Evolutionary conservation across 2,329 filamentous ascomycete genomes (phyloP), one percentile per base, ranked within the genome.

Genomic region (Myriosclerotinia scirpicola): DNA sequence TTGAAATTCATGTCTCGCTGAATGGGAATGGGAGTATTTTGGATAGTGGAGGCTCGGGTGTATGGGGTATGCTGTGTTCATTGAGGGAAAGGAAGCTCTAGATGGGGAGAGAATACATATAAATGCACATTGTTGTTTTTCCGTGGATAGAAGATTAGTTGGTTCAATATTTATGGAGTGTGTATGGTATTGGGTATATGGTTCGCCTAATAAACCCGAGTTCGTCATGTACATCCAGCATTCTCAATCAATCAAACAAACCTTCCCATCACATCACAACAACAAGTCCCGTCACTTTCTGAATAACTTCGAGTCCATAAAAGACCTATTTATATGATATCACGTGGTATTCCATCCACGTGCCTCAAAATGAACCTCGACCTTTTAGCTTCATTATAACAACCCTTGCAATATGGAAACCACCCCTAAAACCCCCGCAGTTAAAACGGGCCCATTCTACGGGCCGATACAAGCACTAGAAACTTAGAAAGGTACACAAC

Each of bases 401-500:
- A 22, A 50, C 6, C 30, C 44, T 58, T 58, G 38, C n/a, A 50
- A 44, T 14, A 48, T 48, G 56, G 26, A 48, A n/a, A 26, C 26
- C 26, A 15, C 26, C 17, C 34, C 30, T 17, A 30, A 9, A 36
- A 30, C 38, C 54, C 40, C 42, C 30, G n/a, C 44, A 38, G 44
- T 50, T 60, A 11, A 46, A 26, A 50, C 30, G 12, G 44, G 26
- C 26, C 26, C 26, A 3, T 60, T 22, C 30, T 22, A 3, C 30
- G 58, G 58, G 20, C 44, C 44, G 44, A 50, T 59, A 30, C 20
- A 50, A 17, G 30, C 58, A 22, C n/a, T 38, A 60, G 46, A n/a
- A n/a, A n/a, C n/a, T n/a, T n/a, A n/a, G n/a, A 2, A 48, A 50
- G 3, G 44, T 50, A 50, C 56, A 60, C 56, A 30, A 60, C 20